Base-by-base conservation (phyloP, 2,329 filamentous ascomycete species). In the Diaporthe velutina region DNA sequence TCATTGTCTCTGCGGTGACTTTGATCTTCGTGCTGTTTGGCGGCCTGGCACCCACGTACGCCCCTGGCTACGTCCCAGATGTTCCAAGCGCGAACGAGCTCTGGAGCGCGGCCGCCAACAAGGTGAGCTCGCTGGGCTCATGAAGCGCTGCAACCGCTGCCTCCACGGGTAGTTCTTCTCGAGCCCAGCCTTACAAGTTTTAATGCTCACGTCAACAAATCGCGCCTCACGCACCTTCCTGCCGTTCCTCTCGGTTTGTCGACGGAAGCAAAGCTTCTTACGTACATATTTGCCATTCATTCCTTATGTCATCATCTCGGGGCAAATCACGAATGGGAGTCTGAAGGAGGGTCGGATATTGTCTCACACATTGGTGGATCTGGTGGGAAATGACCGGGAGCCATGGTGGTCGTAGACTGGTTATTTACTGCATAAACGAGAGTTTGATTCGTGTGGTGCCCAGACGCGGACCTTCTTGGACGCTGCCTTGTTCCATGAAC, bases 11-110 rank as follows among this genome's bases (percentile, higher is more conserved):
- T 35, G 88, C 90, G 28, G 82, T 94, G 74, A 83, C 94, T 77
- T 85, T 90, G 70, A 84, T 96, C 78, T 92, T 97, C 84, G 83
- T 94, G 78, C 83, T 97, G 28, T 90, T 97, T 74, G 91, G 90
- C 76, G 90, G 91, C 54, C 84, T 94, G 77, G 92, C 91, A 64
- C 92, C 92, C 30, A 87, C 85, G 38, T 91, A 91, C 76, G 88
- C 87, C 22, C 84, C 88, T 40, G 87, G 87, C 48, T 90, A 90
- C 66, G 48, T 75, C 15, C 67, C 67, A 78, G 86, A 90, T 80
- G 70, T 76, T 7, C 67, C 71, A 78, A 86, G 90, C 80, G 85
- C 90, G 8, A 82, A 84, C 72, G 86, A 85, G 79, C 84, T 89
- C 71, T 82, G 88, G 72, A 85, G 83, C 74, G 85, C 86, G 78